A percentile compares a stretch with the other conserved stretches of the same genome.
phyloP scores from a whole-genome alignment of 768 basidiomycete genomes.

The Exidia glandulosa region DNA sequence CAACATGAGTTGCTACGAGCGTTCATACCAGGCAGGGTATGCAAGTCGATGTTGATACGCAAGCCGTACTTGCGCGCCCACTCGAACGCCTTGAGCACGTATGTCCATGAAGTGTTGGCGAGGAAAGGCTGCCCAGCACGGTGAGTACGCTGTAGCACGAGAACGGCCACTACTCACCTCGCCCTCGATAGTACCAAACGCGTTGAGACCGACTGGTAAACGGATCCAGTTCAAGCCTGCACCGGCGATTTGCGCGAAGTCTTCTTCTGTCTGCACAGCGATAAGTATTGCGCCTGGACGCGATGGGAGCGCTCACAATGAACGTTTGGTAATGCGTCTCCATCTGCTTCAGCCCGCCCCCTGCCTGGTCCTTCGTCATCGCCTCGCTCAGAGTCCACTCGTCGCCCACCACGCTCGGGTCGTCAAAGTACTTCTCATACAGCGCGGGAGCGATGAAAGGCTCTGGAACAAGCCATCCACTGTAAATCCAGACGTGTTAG shows the following conservation, averaged over 20 bases:
- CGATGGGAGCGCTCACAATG: conserved; percentile 43
- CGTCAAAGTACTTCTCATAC: conserved; percentile 52
- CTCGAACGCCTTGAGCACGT: conserved; percentile 83
- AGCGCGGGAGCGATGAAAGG: conserved; percentile 61
- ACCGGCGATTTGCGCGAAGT: conserved; percentile 79
- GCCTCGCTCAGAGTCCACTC: conserved; percentile 72
- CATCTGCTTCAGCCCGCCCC: conserved; percentile 55
- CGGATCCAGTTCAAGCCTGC: conserved; percentile 92
- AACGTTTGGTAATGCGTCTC: conserved; percentile 90
- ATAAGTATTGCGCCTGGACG: conserved; percentile 63
- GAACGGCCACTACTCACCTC: conserved; percentile 51
- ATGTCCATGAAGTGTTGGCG: conserved; percentile 69
- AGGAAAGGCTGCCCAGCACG: conserved; percentile 74
- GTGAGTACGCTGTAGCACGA: background rate
- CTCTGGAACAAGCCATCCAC: conserved; percentile 87
- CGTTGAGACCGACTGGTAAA: conserved; percentile 87
- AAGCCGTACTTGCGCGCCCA: conserved; percentile 98
- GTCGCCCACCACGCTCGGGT: conserved; percentile 45
- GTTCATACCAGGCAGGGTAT: conserved; percentile 70
- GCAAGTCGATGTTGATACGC: conserved; percentile 85
- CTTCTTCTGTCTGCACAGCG: too few species aligned
- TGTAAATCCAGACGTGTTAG: too few species aligned
- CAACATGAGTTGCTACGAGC: too few species aligned
- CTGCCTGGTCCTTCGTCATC: conserved; percentile 58
- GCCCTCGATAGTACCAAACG: conserved; percentile 65